Evolutionary conservation across 345 rosid species (phyloP).

Genomic region (Rhizophora apiculata): DNA sequence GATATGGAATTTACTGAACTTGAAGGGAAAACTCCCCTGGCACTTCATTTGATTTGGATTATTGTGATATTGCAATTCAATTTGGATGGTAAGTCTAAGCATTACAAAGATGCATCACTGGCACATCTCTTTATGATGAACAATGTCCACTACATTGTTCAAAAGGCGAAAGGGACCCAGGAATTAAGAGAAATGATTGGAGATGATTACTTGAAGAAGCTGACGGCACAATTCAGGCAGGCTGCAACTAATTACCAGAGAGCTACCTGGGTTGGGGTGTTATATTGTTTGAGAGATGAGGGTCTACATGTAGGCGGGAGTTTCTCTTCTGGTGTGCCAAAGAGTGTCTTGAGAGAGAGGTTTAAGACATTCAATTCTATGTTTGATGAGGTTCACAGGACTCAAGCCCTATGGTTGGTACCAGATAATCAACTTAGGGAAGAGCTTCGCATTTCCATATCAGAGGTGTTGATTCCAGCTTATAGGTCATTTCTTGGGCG

Average conservation of each 20-base stretch:
- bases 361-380: conserved; percentile 83
- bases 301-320: conserved; percentile 84
- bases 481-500: conserved; percentile 91
- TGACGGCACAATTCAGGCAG: conserved; percentile 71
- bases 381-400: conserved; percentile 91
- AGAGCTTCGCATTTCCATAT: conserved; percentile 83
- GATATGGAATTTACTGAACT: conserved; percentile 74
- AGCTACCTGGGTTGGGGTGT: conserved; percentile 76
- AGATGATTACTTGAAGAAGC: conserved; percentile 68
- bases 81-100: conserved; percentile 78
- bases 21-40: conserved; percentile 67
- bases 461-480: conserved; percentile 84
- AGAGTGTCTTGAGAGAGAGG: conserved; percentile 75
- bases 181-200: conserved; percentile 91
- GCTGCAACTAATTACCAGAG: conserved; percentile 82
- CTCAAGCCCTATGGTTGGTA: conserved; percentile 71
- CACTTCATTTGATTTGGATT: conserved; percentile 85
- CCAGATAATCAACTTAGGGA: conserved; percentile 84
- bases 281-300: conserved; percentile 81
- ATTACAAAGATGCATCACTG: conserved; percentile 66
- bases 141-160: conserved; percentile 85
- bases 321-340: conserved; percentile 87
- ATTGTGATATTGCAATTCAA: conserved; percentile 83
- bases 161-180: conserved; percentile 74
- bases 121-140: conserved; percentile 84